Evolutionary conservation across 2,329 filamentous ascomycete species (phyloP).

Genomic region (Penicillium sp.): DNA sequence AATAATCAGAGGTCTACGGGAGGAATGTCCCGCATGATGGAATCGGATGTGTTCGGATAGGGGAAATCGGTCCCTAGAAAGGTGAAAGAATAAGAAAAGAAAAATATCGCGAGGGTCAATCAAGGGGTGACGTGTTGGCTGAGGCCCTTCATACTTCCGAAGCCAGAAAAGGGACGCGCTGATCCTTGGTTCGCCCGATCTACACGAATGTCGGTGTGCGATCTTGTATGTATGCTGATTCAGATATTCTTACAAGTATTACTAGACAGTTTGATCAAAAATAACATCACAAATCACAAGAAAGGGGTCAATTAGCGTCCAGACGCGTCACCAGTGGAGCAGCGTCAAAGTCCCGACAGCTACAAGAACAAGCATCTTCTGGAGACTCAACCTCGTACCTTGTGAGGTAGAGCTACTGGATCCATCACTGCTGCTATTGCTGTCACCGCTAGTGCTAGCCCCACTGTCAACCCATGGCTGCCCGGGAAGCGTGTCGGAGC

Average conservation of each 20-base stretch:
- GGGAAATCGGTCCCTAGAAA: background rate
- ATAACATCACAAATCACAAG: background rate
- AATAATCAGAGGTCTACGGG: background rate
- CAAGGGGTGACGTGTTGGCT: slow-evolving; percentile 6
- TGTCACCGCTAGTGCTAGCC: background rate
- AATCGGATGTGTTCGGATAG: slow-evolving; percentile 1
- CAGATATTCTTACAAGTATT: background rate
- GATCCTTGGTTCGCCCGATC: slow-evolving; percentile 5
- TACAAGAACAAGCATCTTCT: too few relatives aligned
- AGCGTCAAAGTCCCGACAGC: too few relatives aligned
- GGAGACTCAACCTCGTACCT: background rate
- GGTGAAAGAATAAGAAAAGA: background rate
- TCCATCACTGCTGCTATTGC: slow-evolving; percentile 2
- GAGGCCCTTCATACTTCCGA: slow-evolving; percentile 14
- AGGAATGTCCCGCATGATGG: slow-evolving; percentile 1
- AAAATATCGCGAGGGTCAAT: background rate
- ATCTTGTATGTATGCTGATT: background rate
- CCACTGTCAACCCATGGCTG: too few relatives aligned
- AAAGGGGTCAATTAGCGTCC: slow-evolving; percentile 1
- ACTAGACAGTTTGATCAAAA: background rate
- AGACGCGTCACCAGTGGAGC: slow-evolving; percentile 4
- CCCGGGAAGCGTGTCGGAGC: too few relatives aligned
- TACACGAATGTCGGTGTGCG: background rate
- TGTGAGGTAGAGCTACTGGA: background rate
- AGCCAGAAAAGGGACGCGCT: slow-evolving; percentile 2